Evolutionary conservation across 257 asterid species (phyloP).

Genomic region (Jacaranda mimosifolia): DNA sequence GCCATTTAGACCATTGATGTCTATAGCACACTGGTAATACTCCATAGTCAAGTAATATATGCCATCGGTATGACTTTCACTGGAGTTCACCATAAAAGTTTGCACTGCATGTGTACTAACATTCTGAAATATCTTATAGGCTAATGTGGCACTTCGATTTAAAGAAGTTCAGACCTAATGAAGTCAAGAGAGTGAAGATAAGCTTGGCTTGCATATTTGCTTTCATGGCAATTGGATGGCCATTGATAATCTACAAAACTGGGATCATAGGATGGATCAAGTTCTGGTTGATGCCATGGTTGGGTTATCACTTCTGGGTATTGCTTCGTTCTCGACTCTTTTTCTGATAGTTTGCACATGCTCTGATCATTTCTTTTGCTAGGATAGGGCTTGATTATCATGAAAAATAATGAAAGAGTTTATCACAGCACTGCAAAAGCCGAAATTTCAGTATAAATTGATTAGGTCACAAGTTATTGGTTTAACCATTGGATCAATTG

Average conservation of each 20-base stretch:
- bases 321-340: constrained; percentile 30
- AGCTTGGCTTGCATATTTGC: constrained; percentile 93
- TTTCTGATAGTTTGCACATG: constrained; percentile 16
- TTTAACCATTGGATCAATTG: neutral
- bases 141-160: constrained; percentile 75
- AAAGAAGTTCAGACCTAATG: constrained; percentile 88
- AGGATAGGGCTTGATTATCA: constrained; percentile 16
- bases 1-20: constrained; percentile 90
- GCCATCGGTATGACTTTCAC: constrained; percentile 15
- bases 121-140: constrained; percentile 52
- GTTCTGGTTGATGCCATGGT: constrained; percentile 98
- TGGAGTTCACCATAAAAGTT: neutral
- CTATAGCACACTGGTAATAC: constrained; percentile 88
- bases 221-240: constrained; percentile 98
- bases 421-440: neutral
- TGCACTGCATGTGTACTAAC: constrained; percentile 15
- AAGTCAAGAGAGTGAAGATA: constrained; percentile 89
- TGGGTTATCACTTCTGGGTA: constrained; percentile 99
- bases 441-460: neutral
- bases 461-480: neutral
- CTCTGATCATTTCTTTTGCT: constrained; percentile 9
- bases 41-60: constrained; percentile 13
- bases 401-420: neutral
- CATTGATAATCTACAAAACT: constrained; percentile 74
- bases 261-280: constrained; percentile 93